Base-by-base conservation (phyloP, 257 asterid species). In the Jaltomata sinuosa region DNA sequence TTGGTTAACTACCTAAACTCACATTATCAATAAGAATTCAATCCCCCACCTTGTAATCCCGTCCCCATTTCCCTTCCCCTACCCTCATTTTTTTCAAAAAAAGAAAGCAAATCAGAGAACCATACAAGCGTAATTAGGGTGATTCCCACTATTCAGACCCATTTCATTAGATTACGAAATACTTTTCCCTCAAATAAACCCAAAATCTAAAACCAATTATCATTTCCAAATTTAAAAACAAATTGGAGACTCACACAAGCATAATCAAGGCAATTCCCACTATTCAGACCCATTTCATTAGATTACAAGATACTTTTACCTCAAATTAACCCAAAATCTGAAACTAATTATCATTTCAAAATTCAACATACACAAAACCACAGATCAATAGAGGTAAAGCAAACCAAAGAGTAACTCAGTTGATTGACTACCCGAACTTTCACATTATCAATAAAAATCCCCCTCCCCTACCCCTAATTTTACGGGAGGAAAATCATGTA, bases 171-270 rank as follows among this genome's bases (percentile, higher is more conserved):
- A 62, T 27, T 15, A 62, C 32, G 15, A 27, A 62, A 27, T 62
- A 62, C 11, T 3, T 12, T 27, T 62, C 12, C 38, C 69, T 27
- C 69, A 61, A 25, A 25, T 27, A 1, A 27, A 27, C 69, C 19
- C 36, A 61, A 6, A 27, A 4, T 31, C 42, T 5, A 15, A 18
- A 16, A 31, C 74, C 31, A 65, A 65, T 1, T 31, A 31, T 32
- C 74, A 62, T 65, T 31, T 65, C 45, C 74, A 65, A 65, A 16
- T 65, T 31, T 14, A 16, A 83, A 10, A 45, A 19, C 19, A 49
- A 14, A 14, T 59, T 27, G 1, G 21, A 31, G 84, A 93, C 98
- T 87, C 86, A 96, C 98, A n/a, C 91, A 94, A 64, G 98, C 25
- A 53, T 18, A 53, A 53, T 18, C n/a, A 53, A 5, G 18, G 15